Base-by-base conservation (phyloP, 345 rosid species). In the Citrus glauca region DNA sequence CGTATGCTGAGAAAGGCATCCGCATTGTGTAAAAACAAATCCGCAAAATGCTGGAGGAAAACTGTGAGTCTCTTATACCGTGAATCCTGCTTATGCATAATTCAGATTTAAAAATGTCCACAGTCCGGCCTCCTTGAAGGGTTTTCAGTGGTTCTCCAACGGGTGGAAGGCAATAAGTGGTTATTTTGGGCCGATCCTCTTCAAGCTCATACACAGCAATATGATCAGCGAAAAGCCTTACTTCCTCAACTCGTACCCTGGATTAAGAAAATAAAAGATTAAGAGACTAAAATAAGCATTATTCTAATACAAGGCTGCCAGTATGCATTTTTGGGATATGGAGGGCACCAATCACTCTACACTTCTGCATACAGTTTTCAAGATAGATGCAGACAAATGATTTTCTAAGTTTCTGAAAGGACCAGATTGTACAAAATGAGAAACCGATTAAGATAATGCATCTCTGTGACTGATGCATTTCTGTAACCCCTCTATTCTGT, bases 171-270 rank as follows among this genome's bases (percentile, higher is more conserved):
- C 77, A 80, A 84, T 89, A 87, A 73, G 76, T 74, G 19, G 87
- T 89, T 78, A 90, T 82, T 80, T 88, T 90, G 65, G 87, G 91
- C 35, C 87, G 87, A 78, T 92, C 97, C 65, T 92, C 82, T 83
- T 91, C 91, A 66, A 97, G 98, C 84, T 90, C 98, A 76, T 84
- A 85, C 13, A 91, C 87, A 76, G 84, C 97, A 3, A 95, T 91
- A 83, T 95, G 93, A 78, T 92, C 89, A 48, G 80, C 85, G 71
- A 95, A 95, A 66, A 93, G 95, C 83, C 85, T 86, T 64, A 88
- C 77, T 81, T 87, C 91, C 90, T 87, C 94, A 86, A 93, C 88
- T 85, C 91, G 92, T 75, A 89, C 86, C 60, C 98, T 95, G 94
- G 62, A 81, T 42, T 75, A 11, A 42, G 50, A 72, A 75, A 67